Percentiles rank a stretch among this genome's conserved stretches.
Conservation (phyloP, 176 grass and related monocot genomes). For the Cenchrus purpureus region DNA sequence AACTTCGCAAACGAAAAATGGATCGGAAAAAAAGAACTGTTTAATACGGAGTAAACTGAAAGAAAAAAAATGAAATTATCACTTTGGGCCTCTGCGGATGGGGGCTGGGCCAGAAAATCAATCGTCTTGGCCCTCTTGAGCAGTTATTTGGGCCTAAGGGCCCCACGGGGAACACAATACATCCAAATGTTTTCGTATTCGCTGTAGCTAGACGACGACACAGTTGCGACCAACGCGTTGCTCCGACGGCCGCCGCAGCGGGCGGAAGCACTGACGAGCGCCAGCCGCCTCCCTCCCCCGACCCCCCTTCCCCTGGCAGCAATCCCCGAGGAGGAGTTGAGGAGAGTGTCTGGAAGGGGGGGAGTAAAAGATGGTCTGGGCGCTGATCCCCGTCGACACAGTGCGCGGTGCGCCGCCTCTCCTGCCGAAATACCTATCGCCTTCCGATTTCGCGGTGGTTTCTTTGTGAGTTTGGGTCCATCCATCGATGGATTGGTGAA, state of each 20-base stretch:
- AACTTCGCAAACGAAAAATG: neutral
- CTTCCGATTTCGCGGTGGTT: neutral
- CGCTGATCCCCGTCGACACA: slow-evolving; percentile 64
- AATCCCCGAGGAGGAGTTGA: neutral
- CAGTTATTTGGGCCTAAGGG: neutral
- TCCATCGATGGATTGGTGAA: slow-evolving; percentile 6
- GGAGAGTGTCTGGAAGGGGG: neutral
- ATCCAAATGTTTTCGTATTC: neutral
- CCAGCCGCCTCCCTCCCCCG: neutral
- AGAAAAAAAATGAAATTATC: neutral
- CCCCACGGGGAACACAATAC: neutral
- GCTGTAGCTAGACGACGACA: neutral
- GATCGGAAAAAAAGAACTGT: neutral
- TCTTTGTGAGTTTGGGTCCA: neutral
- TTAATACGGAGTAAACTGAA: neutral
- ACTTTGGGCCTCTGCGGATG: neutral
- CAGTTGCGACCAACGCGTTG: neutral
- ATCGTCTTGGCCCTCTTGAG: neutral
- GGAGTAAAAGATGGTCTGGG: slow-evolving; percentile 70
- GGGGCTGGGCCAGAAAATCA: neutral
- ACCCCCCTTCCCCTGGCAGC: neutral
- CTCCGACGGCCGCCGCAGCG: slow-evolving; percentile 33
- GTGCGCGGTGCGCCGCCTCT: slow-evolving; percentile 50
- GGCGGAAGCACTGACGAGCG: slow-evolving; percentile 16
- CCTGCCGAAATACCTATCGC: neutral